A percentile compares a stretch with the other conserved stretches of the same genome.
Conservation (phyloP, 2,329 filamentous ascomycete genomes). For the Arthrobotrys megalospora region DNA sequence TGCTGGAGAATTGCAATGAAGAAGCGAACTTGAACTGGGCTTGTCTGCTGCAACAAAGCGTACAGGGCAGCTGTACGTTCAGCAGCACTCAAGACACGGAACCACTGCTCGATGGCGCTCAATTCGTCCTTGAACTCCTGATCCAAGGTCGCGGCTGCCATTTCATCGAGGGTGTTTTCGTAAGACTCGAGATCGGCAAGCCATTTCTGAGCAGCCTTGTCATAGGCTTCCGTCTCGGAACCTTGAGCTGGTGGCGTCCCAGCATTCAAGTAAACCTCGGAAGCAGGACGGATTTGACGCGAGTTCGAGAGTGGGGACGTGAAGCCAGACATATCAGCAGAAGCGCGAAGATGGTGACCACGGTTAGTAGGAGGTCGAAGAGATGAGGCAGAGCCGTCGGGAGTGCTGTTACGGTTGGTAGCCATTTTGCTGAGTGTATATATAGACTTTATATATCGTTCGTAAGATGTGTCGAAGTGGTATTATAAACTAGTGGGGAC, state of each 20-base stretch:
- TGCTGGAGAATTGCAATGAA: slow-evolving; percentile 99
- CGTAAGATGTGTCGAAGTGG: neutral
- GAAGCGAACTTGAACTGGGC: slow-evolving; percentile 98
- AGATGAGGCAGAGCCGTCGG: slow-evolving; percentile 86
- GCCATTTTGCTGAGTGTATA: slow-evolving; percentile 40
- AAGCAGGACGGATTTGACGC: slow-evolving; percentile 89
- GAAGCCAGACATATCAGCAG: slow-evolving; percentile 90
- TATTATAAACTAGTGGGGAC: slow-evolving; percentile 23
- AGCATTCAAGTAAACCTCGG: slow-evolving; percentile 80
- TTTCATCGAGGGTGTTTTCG: slow-evolving; percentile 97
- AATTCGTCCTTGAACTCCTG: slow-evolving; percentile 99
- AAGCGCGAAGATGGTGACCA: slow-evolving; percentile 90
- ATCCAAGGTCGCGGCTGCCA: slow-evolving; percentile 97
- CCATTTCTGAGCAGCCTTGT: slow-evolving; percentile 97
- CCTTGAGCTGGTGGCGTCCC: slow-evolving; percentile 67
- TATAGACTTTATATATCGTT: slow-evolving; percentile 46
- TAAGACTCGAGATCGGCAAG: slow-evolving; percentile 99
- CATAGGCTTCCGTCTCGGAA: slow-evolving; percentile 83
- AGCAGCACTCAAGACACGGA: slow-evolving; percentile 94
- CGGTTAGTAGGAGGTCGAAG: slow-evolving; percentile 87
- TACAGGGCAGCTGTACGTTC: slow-evolving; percentile 96
- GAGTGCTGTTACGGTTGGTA: slow-evolving; percentile 93
- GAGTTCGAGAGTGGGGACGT: slow-evolving; percentile 77
- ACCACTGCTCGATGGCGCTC: slow-evolving; percentile 99
- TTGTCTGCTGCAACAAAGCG: slow-evolving; percentile 96